Conservation (phyloP, 164 flowering plant genomes). For the Tetracentron sinense region DNA sequence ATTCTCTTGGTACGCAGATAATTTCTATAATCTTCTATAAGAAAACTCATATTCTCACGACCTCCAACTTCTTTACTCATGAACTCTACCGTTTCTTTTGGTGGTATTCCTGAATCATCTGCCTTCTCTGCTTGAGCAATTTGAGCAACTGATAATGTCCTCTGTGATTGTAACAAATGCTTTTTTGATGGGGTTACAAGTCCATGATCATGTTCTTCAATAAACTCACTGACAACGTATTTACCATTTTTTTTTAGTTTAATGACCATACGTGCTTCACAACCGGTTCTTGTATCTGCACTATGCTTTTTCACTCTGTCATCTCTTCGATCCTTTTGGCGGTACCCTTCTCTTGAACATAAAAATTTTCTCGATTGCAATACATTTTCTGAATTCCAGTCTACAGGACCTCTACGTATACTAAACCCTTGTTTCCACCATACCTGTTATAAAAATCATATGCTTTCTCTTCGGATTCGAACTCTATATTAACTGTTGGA, state of each 20-base stretch:
- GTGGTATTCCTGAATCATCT: background rate
- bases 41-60: background rate
- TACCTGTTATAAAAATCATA: no score
- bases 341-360: background rate
- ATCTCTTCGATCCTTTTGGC: background rate
- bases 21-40: background rate
- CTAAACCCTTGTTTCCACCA: background rate
- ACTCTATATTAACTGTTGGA: background rate
- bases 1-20: background rate
- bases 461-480: background rate
- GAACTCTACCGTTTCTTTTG: background rate
- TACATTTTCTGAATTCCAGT: background rate
- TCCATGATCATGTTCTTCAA: background rate
- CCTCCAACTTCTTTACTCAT: background rate
- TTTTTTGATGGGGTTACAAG: background rate
- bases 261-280: background rate
- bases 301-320: background rate
- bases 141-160: background rate
- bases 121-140: background rate
- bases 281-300: background rate
- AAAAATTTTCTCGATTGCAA: background rate
- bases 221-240: background rate
- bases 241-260: background rate
- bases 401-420: background rate
- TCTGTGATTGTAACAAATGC: background rate